Conservation (phyloP, 192 early-diverging fungal genomes). For the Coemansia sp. region DNA sequence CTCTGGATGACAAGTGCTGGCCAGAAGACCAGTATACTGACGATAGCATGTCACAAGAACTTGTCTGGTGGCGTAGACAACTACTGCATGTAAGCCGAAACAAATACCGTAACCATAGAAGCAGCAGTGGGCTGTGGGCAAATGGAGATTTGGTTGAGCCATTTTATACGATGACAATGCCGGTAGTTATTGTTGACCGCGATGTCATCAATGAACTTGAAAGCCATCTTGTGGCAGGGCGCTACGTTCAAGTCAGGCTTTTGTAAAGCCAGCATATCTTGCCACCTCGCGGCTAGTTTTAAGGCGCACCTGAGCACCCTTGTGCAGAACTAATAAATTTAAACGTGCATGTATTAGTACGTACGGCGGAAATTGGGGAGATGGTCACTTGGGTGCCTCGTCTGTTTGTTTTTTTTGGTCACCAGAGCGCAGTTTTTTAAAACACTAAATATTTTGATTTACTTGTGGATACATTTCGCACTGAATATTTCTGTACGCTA, state of each 20-base stretch:
- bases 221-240: slow-evolving; percentile 29
- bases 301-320: neutral
- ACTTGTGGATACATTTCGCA: too few species aligned
- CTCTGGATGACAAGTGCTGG: slow-evolving; percentile 11
- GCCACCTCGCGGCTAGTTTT: slow-evolving; percentile 8
- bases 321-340: slow-evolving; percentile 5
- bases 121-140: neutral
- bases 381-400: slow-evolving; percentile 15
- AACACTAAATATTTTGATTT: neutral
- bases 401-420: slow-evolving; percentile 2
- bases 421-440: neutral
- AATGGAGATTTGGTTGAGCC: neutral
- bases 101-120: neutral
- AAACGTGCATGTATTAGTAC: slow-evolving; percentile 3
- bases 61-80: slow-evolving; percentile 2
- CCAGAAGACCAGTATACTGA: slow-evolving; percentile 14
- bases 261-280: neutral
- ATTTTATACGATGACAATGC: slow-evolving; percentile 16
- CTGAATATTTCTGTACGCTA: too few species aligned
- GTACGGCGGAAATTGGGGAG: slow-evolving; percentile 7
- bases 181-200: slow-evolving; percentile 37
- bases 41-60: slow-evolving; percentile 1
- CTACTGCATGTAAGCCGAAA: neutral
- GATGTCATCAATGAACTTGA: slow-evolving; percentile 34
- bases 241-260: slow-evolving; percentile 29